Conservation (phyloP, 176 grass and related monocot species). For the Poa annua region DNA sequence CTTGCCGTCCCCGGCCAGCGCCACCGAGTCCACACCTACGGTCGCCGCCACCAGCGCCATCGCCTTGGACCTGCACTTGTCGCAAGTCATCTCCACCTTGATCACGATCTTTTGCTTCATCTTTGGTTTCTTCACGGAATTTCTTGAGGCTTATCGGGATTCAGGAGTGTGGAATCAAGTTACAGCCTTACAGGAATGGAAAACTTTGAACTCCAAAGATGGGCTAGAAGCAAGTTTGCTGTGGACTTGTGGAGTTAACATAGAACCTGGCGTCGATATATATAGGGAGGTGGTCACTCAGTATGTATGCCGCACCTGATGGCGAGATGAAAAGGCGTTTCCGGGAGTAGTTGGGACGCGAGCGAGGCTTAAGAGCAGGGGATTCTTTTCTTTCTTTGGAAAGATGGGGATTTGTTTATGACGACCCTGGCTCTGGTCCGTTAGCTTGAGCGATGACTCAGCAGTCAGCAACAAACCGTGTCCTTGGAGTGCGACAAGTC, state of each 20-base stretch:
- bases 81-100: constrained; percentile 54
- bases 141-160: background rate
- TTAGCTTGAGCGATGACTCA: background rate
- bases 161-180: background rate
- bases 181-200: background rate
- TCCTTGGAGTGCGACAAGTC: background rate
- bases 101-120: constrained; percentile 59
- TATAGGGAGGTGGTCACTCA: background rate
- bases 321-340: background rate
- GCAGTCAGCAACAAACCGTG: background rate
- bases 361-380: background rate
- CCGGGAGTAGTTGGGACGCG: background rate
- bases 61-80: constrained; percentile 60
- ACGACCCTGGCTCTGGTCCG: background rate
- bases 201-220: background rate
- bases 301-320: background rate
- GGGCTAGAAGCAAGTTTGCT: background rate
- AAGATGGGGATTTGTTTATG: background rate
- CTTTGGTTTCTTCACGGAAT: background rate
- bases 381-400: too few relatives aligned
- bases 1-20: constrained; percentile 39
- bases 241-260: background rate
- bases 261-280: background rate
- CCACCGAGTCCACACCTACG: constrained; percentile 47
- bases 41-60: constrained; percentile 52